These are phyloP conservation scores for Chytriomyces confervae DNA, from an alignment of 192 early-diverging fungal genomes.

Conservation along the genomic window DNA sequence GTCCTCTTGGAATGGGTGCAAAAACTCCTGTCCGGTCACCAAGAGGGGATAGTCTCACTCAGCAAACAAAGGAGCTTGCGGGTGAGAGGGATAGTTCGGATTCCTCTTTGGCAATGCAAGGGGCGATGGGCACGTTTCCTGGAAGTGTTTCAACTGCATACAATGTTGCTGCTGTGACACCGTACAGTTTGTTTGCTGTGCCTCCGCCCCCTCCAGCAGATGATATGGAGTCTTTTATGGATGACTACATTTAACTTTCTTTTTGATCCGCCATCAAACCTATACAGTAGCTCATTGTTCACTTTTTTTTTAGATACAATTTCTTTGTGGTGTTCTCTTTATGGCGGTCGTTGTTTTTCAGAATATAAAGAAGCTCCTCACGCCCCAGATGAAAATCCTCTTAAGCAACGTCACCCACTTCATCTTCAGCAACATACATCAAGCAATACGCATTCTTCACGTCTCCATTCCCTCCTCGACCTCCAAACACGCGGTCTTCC, in stretches of 20 bases:
- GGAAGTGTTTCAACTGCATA: too few relatives aligned
- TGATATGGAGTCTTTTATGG: not conserved
- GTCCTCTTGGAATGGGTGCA: not conserved
- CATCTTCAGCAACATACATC: constrained; percentile 28
- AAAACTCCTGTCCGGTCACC: not conserved
- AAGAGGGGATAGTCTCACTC: not conserved
- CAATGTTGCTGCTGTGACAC: not conserved
- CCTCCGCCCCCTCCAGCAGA: not conserved
- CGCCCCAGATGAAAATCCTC: too few relatives aligned
- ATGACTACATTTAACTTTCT: too few relatives aligned
- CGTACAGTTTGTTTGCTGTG: not conserved
- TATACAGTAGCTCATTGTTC: too few relatives aligned
- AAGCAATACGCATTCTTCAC: constrained; percentile 31
- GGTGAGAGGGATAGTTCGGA: not conserved
- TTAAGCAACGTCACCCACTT: not conserved
- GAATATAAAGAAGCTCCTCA: too few relatives aligned
- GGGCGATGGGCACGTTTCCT: not conserved
- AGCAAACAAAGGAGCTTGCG: not conserved
- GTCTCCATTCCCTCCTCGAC: not conserved
- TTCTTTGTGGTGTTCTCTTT: too few relatives aligned
- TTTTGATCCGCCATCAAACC: too few relatives aligned
- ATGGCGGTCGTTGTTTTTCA: too few relatives aligned
- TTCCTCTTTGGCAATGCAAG: not conserved
- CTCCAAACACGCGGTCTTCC: constrained; percentile 13
- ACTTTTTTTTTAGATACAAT: too few relatives aligned